These are phyloP conservation scores for Shiraia sp. DNA, from an alignment of 2,329 filamentous ascomycete species.

Conservation along the genomic window DNA sequence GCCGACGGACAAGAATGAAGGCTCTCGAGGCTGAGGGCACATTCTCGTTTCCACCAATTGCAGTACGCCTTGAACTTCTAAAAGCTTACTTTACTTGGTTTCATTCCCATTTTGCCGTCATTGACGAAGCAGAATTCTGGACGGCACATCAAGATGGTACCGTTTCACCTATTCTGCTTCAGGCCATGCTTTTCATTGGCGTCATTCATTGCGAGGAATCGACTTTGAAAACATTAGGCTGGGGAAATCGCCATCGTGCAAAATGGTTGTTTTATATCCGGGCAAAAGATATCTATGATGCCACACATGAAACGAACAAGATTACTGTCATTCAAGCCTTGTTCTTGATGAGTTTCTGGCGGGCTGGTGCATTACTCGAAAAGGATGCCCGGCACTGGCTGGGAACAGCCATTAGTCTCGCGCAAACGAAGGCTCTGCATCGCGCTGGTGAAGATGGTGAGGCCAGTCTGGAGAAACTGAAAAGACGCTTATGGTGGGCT, in stretches of 20 bases:
- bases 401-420: conserved; percentile 54
- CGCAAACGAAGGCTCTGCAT: conserved; percentile 55
- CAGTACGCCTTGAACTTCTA: conserved; percentile 50
- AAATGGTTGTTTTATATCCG: conserved; percentile 57
- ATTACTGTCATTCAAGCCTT: conserved; percentile 56
- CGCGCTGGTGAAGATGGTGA: conserved; percentile 33
- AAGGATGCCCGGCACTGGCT: conserved; percentile 47
- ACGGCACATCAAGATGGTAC: conserved; percentile 45
- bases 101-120: conserved; percentile 60
- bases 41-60: conserved; percentile 52
- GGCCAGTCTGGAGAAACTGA: conserved; percentile 42
- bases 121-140: conserved; percentile 54
- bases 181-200: conserved; percentile 60
- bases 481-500: conserved; percentile 59
- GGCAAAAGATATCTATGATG: conserved; percentile 58
- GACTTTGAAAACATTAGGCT: conserved; percentile 51
- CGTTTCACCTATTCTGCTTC: conserved; percentile 56
- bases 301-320: conserved; percentile 57
- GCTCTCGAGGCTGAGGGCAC: conserved; percentile 46
- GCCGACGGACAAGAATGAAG: conserved; percentile 42
- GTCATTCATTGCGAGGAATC: conserved; percentile 57
- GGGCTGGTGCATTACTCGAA: conserved; percentile 49
- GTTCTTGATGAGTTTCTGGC: conserved; percentile 62
- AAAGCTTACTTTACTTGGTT: conserved; percentile 61
- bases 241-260: conserved; percentile 54